Evolutionary conservation across 2,329 filamentous ascomycete species (phyloP).

Genomic region (Botrytis fabae): DNA sequence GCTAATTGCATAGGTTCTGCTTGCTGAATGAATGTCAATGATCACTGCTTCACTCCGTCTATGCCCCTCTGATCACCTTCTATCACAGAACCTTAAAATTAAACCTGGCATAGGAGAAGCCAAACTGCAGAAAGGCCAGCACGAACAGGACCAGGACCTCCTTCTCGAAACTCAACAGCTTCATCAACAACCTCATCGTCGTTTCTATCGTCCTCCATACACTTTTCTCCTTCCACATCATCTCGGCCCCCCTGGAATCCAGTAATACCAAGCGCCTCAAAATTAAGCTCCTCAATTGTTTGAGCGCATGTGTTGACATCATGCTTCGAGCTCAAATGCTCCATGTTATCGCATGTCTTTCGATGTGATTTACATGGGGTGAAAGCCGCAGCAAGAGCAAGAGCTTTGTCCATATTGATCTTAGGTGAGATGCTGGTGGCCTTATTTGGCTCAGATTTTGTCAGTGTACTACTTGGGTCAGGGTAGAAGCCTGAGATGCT

Average conservation of each 20-base stretch:
- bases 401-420: not conserved
- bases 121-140: not conserved
- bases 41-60: too few species aligned
- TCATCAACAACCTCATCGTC: fast-evolving
- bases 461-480: too few species aligned
- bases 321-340: not conserved
- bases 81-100: not conserved
- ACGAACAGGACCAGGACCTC: not conserved
- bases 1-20: not conserved
- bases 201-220: not conserved
- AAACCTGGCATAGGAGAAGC: not conserved
- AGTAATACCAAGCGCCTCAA: not conserved
- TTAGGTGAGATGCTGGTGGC: not conserved
- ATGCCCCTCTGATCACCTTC: not conserved
- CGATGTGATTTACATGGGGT: not conserved
- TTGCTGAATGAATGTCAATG: not conserved
- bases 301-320: not conserved
- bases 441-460: too few species aligned
- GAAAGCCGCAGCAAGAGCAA: not conserved
- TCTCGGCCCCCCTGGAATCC: not conserved
- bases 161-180: not conserved
- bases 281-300: not conserved
- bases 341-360: not conserved
- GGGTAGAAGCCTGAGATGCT: not conserved
- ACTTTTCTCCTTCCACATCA: not conserved